These are phyloP conservation scores for Globisporangium irregulare DNA, from an alignment of 352 stramenopile species.

Conservation along the genomic window DNA sequence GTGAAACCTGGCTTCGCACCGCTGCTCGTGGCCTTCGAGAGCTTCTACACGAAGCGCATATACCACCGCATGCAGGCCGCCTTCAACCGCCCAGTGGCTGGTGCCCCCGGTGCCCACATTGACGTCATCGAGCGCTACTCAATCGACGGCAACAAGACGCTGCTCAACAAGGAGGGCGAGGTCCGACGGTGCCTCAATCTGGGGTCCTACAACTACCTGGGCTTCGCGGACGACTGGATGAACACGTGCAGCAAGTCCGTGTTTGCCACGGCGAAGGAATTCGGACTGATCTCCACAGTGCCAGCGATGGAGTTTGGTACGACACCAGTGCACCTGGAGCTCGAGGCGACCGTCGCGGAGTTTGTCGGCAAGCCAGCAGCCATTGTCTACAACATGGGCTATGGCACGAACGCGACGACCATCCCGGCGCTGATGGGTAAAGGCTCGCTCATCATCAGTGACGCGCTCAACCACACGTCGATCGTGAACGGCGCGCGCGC, in stretches of 20 bases:
- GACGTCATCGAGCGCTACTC: constrained; percentile 82
- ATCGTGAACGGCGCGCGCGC: constrained; percentile 94
- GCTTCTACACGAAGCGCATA: constrained; percentile 92
- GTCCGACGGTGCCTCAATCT: constrained; percentile 86
- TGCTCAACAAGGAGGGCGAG: constrained; percentile 15
- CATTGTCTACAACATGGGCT: constrained; percentile 96
- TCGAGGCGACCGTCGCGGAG: constrained; percentile 84
- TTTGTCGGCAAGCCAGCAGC: constrained; percentile 94
- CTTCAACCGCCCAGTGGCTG: constrained; percentile 36
- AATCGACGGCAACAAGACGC: constrained; percentile 38
- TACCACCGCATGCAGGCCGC: constrained; percentile 89
- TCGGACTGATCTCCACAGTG: constrained; percentile 45
- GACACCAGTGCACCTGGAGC: constrained; percentile 71
- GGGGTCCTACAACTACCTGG: constrained; percentile 96
- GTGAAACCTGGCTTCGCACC: constrained; percentile 56
- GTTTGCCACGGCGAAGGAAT: constrained; percentile 51
- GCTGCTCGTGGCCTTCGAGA: constrained; percentile 91
- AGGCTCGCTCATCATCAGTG: constrained; percentile 92
- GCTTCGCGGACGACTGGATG: constrained; percentile 96
- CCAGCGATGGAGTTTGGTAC: constrained; percentile 45
- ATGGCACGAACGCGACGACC: constrained; percentile 94
- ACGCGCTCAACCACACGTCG: constrained; percentile 96
- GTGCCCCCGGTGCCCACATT: constrained; percentile 59
- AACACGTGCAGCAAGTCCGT: constrained; percentile 83
- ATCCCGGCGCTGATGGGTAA: constrained; percentile 91